Evolutionary conservation across 1,284 basidiomycete genomes (phyloP).

Genomic region (Pseudozyma pruni): DNA sequence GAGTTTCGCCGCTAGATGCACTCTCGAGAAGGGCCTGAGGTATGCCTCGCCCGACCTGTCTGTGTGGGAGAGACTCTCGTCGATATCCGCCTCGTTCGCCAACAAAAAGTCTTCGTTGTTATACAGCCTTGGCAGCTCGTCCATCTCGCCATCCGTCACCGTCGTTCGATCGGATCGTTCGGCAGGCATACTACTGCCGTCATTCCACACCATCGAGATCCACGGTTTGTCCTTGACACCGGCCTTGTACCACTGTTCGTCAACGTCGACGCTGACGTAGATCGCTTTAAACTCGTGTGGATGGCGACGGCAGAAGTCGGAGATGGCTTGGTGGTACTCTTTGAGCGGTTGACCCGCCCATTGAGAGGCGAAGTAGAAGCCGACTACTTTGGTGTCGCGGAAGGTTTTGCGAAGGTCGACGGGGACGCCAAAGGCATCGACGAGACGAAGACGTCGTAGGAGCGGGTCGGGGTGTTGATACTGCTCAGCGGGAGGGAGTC

Average conservation of each 20-base stretch:
- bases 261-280: slow-evolving; percentile 68
- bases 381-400: slow-evolving; percentile 65
- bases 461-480: slow-evolving; percentile 68
- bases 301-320: slow-evolving; percentile 56
- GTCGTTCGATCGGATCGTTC: slow-evolving; percentile 34
- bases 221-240: slow-evolving; percentile 65
- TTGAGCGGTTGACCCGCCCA: slow-evolving; percentile 58
- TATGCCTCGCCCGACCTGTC: slow-evolving; percentile 65
- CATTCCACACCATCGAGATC: slow-evolving; percentile 68
- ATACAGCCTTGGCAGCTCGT: slow-evolving; percentile 47
- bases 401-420: slow-evolving; percentile 64
- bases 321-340: slow-evolving; percentile 59
- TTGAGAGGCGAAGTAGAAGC: slow-evolving; percentile 68
- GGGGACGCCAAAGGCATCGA: slow-evolving; percentile 59
- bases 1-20: slow-evolving; percentile 68
- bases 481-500: slow-evolving; percentile 56
- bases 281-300: slow-evolving; percentile 67
- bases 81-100: slow-evolving; percentile 68
- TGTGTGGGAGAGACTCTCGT: slow-evolving; percentile 59
- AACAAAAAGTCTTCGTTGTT: slow-evolving; percentile 68
- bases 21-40: slow-evolving; percentile 68
- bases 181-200: slow-evolving; percentile 63
- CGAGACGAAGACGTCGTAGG: slow-evolving; percentile 65
- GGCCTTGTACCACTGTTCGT: slow-evolving; percentile 63
- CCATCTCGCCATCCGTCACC: slow-evolving; percentile 21